These are phyloP conservation scores for Anacardium occidentale DNA, from an alignment of 345 rosid genomes.

Conservation along the genomic window DNA sequence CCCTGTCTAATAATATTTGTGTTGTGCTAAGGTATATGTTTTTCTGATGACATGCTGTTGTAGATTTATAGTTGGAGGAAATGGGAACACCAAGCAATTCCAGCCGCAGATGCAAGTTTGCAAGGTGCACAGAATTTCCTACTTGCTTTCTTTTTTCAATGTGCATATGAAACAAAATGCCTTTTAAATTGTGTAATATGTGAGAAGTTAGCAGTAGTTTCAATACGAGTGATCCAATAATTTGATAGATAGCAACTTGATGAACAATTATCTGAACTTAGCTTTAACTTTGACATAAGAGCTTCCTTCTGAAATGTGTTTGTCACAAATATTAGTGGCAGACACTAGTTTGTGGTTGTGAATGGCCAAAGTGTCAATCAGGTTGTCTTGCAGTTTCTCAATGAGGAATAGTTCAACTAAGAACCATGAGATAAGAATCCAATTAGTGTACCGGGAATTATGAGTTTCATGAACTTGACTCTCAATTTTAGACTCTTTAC, in stretches of 20 bases:
- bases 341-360: background rate
- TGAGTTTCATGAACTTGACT: background rate
- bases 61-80: slow-evolving; percentile 67
- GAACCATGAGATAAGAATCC: background rate
- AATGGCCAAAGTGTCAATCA: background rate
- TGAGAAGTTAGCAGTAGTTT: too few relatives aligned
- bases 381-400: background rate
- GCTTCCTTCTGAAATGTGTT: background rate
- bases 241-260: too few relatives aligned
- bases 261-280: too few relatives aligned
- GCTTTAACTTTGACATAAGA: background rate
- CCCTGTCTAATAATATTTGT: background rate
- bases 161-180: background rate
- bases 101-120: slow-evolving; percentile 48
- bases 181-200: too few relatives aligned
- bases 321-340: background rate
- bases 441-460: background rate
- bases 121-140: slow-evolving; percentile 44
- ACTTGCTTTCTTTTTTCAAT: background rate
- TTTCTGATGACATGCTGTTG: slow-evolving; percentile 1
- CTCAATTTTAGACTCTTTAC: background rate
- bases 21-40: background rate
- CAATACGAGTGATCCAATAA: too few relatives aligned
- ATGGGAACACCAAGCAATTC: slow-evolving; percentile 69
- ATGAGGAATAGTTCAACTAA: background rate